Conservation (phyloP, 208 protist species). For the Crithidia sp. region DNA sequence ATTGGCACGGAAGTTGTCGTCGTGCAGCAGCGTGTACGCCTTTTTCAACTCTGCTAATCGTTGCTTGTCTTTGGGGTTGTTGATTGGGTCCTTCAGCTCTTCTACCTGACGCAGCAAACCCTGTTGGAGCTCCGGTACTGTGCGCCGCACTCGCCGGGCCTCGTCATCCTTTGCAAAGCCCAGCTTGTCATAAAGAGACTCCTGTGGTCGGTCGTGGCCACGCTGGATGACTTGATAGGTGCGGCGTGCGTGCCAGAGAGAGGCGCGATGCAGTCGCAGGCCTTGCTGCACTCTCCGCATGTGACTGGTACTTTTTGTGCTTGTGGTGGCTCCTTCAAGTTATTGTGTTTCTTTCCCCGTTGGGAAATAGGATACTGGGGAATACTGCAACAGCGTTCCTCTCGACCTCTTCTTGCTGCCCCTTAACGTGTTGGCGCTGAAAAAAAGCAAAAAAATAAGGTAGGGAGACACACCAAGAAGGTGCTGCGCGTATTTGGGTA, state of each 20-base stretch:
- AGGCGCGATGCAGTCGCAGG: not conserved
- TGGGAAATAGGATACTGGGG: too few relatives aligned
- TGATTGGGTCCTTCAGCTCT: constrained; percentile 60
- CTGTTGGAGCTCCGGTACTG: constrained; percentile 63
- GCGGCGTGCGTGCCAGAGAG: constrained; percentile 13
- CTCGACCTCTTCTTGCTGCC: too few relatives aligned
- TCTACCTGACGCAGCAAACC: constrained; percentile 67
- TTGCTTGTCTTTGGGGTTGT: constrained; percentile 46
- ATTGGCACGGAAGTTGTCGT: constrained; percentile 57
- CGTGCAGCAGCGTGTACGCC: constrained; percentile 63
- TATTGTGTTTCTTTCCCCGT: not conserved
- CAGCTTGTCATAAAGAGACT: constrained; percentile 69
- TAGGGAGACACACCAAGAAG: too few relatives aligned
- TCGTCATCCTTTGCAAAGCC: constrained; percentile 74
- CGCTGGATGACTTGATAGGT: constrained; percentile 60
- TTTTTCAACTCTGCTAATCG: constrained; percentile 55
- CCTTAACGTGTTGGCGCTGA: too few relatives aligned
- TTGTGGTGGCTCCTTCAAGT: too few relatives aligned
- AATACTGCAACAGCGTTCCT: too few relatives aligned
- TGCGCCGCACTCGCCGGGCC: constrained; percentile 58
- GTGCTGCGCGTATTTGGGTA: too few relatives aligned
- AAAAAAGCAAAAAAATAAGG: too few relatives aligned
- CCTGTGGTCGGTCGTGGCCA: constrained; percentile 65
- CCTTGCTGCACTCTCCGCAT: constrained; percentile 4
- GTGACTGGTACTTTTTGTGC: not conserved